phyloP scores from a whole-genome alignment of 2,329 filamentous ascomycete genomes.

The Calonectria hongkongensis region DNA sequence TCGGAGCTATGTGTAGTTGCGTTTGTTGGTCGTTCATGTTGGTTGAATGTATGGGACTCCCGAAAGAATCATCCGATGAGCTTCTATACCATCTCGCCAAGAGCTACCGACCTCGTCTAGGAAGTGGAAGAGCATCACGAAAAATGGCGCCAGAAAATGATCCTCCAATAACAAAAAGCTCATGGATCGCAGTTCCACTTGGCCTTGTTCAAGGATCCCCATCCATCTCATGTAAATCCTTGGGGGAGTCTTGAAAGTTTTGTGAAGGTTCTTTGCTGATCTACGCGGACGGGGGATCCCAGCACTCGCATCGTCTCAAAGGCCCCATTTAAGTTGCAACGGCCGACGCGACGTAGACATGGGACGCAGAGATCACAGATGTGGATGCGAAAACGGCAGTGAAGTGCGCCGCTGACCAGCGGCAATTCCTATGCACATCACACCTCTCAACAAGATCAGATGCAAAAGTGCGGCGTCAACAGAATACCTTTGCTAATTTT shows the following conservation, averaged over 20 bases:
- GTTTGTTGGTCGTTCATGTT: slow-evolving; percentile 23
- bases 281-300: slow-evolving; percentile 9
- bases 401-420: background rate
- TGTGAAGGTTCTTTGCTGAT: slow-evolving; percentile 24
- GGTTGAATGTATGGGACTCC: slow-evolving; percentile 31
- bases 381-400: slow-evolving; percentile 22
- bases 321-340: background rate
- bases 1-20: background rate
- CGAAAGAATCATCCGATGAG: slow-evolving; percentile 26
- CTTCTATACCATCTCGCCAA: slow-evolving; percentile 19
- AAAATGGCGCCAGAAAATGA: slow-evolving; percentile 21
- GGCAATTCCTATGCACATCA: background rate
- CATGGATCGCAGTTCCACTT: slow-evolving; percentile 22
- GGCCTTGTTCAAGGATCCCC: slow-evolving; percentile 24
- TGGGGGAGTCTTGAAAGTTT: slow-evolving; percentile 27
- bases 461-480: background rate
- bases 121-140: background rate
- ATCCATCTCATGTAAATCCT: slow-evolving; percentile 37
- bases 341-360: slow-evolving; percentile 3
- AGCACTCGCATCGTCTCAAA: slow-evolving; percentile 8
- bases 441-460: background rate
- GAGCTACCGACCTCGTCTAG: background rate
- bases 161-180: slow-evolving; percentile 7
- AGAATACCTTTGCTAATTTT: slow-evolving; percentile 7
- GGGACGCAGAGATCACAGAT: background rate